Conservation (phyloP, 345 rosid species). For the Citrus trifoliata region DNA sequence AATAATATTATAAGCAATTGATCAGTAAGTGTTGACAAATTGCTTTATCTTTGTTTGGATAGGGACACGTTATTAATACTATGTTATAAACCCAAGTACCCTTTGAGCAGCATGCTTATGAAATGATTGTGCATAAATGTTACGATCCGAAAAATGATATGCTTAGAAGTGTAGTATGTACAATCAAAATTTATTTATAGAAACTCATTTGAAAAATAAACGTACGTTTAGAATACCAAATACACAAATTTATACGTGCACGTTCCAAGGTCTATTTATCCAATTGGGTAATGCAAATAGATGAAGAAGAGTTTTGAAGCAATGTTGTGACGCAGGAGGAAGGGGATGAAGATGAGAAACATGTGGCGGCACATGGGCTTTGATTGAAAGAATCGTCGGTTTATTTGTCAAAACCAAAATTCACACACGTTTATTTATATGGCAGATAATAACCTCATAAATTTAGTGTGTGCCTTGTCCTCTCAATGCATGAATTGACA, state of each 20-base stretch:
- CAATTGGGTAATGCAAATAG: background rate
- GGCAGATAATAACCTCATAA: no score
- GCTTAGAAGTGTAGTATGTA: no score
- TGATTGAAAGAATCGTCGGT: background rate
- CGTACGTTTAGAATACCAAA: background rate
- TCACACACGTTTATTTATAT: no score
- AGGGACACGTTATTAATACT: no score
- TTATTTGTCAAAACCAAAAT: background rate
- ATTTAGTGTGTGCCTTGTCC: background rate
- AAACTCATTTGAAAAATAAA: no score
- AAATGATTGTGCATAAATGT: no score
- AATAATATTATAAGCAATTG: background rate
- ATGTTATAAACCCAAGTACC: no score
- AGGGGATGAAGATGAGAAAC: background rate
- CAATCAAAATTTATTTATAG: no score
- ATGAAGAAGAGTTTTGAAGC: background rate
- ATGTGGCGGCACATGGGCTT: background rate
- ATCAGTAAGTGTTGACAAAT: background rate
- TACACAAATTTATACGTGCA: background rate
- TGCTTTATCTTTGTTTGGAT: background rate
- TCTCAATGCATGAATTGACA: background rate
- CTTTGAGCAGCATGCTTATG: no score
- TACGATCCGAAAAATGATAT: no score
- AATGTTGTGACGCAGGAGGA: background rate
- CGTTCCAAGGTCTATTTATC: background rate